phyloP scores from a whole-genome alignment of 2,329 filamentous ascomycete species.

The Colletotrichum cereale region DNA sequence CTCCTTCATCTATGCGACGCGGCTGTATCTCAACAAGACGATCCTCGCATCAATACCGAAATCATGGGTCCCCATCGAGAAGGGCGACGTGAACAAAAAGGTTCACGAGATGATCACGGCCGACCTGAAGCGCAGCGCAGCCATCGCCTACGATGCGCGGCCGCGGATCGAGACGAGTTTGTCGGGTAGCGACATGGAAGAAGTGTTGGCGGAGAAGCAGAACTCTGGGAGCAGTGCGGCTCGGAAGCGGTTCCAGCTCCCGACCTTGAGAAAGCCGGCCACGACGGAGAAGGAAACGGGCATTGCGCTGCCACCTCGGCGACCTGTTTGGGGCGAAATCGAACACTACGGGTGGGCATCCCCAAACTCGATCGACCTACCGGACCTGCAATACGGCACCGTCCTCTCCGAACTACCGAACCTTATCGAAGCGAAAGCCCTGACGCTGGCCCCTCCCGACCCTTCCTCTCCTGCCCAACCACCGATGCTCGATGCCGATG shows the following conservation, averaged over 20 bases:
- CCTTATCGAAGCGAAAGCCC: conserved; percentile 90
- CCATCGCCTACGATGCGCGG: conserved; percentile 82
- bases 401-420: conserved; percentile 89
- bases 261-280: conserved; percentile 51
- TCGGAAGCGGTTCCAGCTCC: conserved; percentile 43
- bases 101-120: conserved; percentile 82
- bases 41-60: conserved; percentile 88
- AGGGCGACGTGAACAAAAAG: conserved; percentile 81
- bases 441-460: conserved; percentile 80
- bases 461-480: conserved; percentile 54
- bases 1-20: conserved; percentile 81
- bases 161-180: conserved; percentile 67
- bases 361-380: conserved; percentile 79
- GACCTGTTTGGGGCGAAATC: conserved; percentile 82
- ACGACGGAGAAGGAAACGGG: conserved; percentile 54
- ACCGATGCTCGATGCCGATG: conserved; percentile 71
- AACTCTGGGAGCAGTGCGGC: conserved; percentile 35
- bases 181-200: conserved; percentile 36
- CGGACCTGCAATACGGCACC: conserved; percentile 84
- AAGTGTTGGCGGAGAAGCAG: conserved; percentile 38
- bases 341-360: conserved; percentile 91
- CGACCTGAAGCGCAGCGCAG: conserved; percentile 80
- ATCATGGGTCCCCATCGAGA: conserved; percentile 86
- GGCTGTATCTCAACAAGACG: conserved; percentile 88
- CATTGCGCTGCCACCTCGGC: conserved; percentile 63